phyloP scores from a whole-genome alignment of 139 green algal genomes.

The Chlorella sorokiniana region DNA sequence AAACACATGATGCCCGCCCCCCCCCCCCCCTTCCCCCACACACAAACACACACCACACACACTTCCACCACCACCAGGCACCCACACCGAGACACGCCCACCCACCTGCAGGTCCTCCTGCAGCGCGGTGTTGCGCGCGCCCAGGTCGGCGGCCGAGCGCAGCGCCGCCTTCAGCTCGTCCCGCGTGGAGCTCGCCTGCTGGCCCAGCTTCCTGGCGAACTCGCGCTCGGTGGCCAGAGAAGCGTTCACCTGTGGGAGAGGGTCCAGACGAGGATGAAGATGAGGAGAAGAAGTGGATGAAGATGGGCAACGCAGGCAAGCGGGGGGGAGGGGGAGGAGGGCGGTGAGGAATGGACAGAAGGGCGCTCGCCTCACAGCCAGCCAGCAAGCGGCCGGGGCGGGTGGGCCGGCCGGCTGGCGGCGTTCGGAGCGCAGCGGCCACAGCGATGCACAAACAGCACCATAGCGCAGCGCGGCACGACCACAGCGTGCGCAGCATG shows the following conservation, averaged over 20 bases:
- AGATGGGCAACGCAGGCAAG: not conserved
- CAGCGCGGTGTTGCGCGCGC: conserved; percentile 19
- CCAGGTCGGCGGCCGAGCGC: not conserved
- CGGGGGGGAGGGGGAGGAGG: too few species aligned
- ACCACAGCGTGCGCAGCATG: not conserved
- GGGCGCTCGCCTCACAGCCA: too few species aligned
- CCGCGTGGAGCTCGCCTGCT: conserved; percentile 25
- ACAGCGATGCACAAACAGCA: too few species aligned
- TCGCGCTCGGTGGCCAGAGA: conserved; percentile 16
- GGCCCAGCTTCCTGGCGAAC: conserved; percentile 24
- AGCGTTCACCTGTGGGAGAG: conserved; percentile 13
- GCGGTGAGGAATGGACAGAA: too few species aligned
- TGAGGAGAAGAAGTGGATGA: not conserved
- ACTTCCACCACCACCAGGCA: not conserved
- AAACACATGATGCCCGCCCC: too few species aligned
- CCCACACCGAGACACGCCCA: not conserved
- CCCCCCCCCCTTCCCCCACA: too few species aligned
- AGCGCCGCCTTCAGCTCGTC: conserved; percentile 20
- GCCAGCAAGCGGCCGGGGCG: too few species aligned
- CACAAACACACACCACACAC: not conserved
- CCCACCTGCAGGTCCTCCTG: conserved; percentile 16
- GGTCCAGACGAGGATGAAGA: not conserved
- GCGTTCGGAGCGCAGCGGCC: too few species aligned
- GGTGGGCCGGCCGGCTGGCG: too few species aligned
- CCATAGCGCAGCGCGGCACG: not conserved